Evolutionary conservation across 306 rosid species (phyloP).

Genomic region (Vicia faba): DNA sequence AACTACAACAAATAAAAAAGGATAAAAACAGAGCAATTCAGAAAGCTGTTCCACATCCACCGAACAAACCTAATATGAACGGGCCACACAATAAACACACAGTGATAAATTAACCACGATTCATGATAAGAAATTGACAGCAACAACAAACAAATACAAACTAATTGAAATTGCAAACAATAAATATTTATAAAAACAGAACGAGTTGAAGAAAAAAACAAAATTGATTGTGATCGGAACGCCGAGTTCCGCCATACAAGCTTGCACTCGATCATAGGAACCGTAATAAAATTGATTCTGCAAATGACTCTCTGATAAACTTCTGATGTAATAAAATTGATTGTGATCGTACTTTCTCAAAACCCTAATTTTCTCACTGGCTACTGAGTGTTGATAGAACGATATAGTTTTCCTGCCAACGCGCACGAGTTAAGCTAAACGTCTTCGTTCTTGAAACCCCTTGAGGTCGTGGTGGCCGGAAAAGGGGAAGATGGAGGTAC

Average conservation of each 20-base stretch:
- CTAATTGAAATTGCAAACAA: background rate
- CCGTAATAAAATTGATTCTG: constrained; percentile 92
- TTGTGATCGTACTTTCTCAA: constrained; percentile 79
- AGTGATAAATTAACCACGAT: background rate
- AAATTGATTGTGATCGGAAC: constrained; percentile 78
- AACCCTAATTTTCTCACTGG: constrained; percentile 41
- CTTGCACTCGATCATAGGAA: constrained; percentile 94
- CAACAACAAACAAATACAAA: background rate
- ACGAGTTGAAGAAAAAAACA: background rate
- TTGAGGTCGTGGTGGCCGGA: no score
- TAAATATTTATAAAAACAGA: background rate
- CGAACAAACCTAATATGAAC: constrained; percentile 27
- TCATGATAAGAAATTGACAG: constrained; percentile 26
- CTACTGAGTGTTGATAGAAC: background rate
- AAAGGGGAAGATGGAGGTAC: no score
- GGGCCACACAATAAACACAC: constrained; percentile 3
- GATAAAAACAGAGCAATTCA: background rate
- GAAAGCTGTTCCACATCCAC: constrained; percentile 31
- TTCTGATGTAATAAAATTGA: constrained; percentile 85
- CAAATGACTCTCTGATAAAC: constrained; percentile 84
- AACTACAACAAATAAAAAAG: background rate
- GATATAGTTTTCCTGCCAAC: constrained; percentile 57
- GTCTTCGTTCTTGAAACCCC: constrained; percentile 3
- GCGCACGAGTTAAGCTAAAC: background rate
- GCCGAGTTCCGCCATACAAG: constrained; percentile 99